phyloP scores from a whole-genome alignment of 2,329 filamentous ascomycete genomes.

The Ampelomyces quisqualis region DNA sequence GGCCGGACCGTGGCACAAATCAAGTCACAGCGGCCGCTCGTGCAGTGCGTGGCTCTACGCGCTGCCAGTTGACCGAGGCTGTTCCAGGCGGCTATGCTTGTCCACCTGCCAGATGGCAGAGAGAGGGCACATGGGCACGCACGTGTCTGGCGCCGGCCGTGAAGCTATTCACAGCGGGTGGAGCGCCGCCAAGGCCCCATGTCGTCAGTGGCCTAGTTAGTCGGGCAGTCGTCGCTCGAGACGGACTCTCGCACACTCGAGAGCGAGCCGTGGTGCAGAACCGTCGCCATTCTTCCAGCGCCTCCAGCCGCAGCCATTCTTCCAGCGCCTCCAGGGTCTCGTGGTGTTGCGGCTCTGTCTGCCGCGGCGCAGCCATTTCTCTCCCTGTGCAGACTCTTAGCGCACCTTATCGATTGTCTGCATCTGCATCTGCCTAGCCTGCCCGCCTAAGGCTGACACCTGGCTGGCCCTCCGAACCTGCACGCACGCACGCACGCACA shows the following conservation, averaged over 20 bases:
- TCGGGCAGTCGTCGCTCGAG: neutral
- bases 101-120: no score
- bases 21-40: no score
- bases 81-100: no score
- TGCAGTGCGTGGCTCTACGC: no score
- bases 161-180: neutral
- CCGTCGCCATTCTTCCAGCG: no score
- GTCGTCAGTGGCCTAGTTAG: slow-evolving; percentile 1
- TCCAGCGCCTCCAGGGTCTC: slow-evolving; percentile 1
- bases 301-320: neutral
- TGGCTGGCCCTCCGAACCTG: slow-evolving; percentile 7
- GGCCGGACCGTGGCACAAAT: no score
- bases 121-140: no score
- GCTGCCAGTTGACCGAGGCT: no score
- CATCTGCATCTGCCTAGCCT: slow-evolving; percentile 4
- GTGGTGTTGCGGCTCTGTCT: slow-evolving; percentile 7
- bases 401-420: slow-evolving; percentile 21
- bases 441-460: slow-evolving; percentile 5
- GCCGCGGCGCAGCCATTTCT: slow-evolving; percentile 6
- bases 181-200: slow-evolving; percentile 1
- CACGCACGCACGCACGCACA: slow-evolving; percentile 6
- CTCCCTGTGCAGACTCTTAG: no score
- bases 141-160: neutral
- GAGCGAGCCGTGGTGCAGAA: no score
- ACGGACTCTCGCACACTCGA: no score